phyloP scores from a whole-genome alignment of 257 asterid genomes.

The Nicotiana paniculata region DNA sequence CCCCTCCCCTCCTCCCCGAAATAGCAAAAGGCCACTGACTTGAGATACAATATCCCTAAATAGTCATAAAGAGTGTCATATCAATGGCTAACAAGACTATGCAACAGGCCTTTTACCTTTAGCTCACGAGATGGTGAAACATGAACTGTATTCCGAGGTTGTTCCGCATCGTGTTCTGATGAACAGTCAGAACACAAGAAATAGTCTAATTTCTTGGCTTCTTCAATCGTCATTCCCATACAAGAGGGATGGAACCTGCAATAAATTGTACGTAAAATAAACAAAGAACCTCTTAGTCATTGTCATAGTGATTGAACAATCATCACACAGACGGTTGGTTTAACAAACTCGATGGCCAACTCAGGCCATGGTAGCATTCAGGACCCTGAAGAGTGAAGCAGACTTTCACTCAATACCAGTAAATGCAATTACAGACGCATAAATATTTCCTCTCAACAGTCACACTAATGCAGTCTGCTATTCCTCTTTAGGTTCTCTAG shows the following conservation, averaged over 20 bases:
- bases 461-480: background rate
- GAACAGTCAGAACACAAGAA: constrained; percentile 80
- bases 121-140: constrained; percentile 42
- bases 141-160: constrained; percentile 51
- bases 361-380: background rate
- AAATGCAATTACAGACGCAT: background rate
- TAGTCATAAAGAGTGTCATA: background rate
- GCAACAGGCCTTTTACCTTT: background rate
- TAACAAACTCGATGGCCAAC: background rate
- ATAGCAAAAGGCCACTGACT: background rate
- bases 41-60: background rate
- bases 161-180: constrained; percentile 60
- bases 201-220: constrained; percentile 50
- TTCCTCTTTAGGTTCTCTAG: background rate
- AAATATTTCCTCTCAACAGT: background rate
- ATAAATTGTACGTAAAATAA: background rate
- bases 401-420: background rate
- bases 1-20: too few species aligned
- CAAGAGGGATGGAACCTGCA: constrained; percentile 85
- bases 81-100: background rate
- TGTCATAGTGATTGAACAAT: too few species aligned
- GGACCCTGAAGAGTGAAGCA: background rate
- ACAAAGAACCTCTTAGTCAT: too few species aligned
- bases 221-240: constrained; percentile 35
- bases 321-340: too few species aligned